Evolutionary conservation across 2,329 filamentous ascomycete species (phyloP).

Genomic region (Sporothrix brasiliensis): DNA sequence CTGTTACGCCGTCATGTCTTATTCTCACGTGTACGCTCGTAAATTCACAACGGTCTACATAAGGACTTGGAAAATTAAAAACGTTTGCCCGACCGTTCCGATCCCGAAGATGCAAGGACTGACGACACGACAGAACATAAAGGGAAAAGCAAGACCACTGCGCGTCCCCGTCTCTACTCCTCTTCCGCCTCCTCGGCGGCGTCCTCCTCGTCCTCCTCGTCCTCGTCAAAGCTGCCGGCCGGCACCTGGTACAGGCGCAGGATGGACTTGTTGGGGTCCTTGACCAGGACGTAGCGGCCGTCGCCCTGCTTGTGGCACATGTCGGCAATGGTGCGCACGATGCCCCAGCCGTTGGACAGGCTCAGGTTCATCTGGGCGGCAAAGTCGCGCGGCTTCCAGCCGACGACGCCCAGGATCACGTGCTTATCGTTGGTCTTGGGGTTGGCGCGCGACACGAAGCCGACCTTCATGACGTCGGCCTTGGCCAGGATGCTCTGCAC

Average conservation of each 20-base stretch:
- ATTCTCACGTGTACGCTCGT: slow-evolving; percentile 10
- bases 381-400: slow-evolving; percentile 98
- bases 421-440: slow-evolving; percentile 92
- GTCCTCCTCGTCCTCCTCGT: slow-evolving; percentile 61
- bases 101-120: neutral
- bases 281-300: slow-evolving; percentile 78
- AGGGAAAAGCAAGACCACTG: neutral
- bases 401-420: slow-evolving; percentile 90
- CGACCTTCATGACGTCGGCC: slow-evolving; percentile 98
- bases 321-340: slow-evolving; percentile 95
- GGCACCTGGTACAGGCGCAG: slow-evolving; percentile 93
- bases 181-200: slow-evolving; percentile 52
- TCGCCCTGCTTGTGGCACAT: slow-evolving; percentile 80
- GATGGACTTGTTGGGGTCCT: slow-evolving; percentile 97
- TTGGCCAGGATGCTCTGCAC: slow-evolving; percentile 95
- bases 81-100: slow-evolving; percentile 24
- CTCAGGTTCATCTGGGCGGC: slow-evolving; percentile 97
- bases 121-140: neutral
- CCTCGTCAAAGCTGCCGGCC: slow-evolving; percentile 84
- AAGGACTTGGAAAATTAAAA: neutral
- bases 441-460: slow-evolving; percentile 94
- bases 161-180: slow-evolving; percentile 39
- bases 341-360: slow-evolving; percentile 96
- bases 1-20: neutral
- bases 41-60: slow-evolving; percentile 17